phyloP scores from a whole-genome alignment of 352 stramenopile species.

The Phytophthora sp. region DNA sequence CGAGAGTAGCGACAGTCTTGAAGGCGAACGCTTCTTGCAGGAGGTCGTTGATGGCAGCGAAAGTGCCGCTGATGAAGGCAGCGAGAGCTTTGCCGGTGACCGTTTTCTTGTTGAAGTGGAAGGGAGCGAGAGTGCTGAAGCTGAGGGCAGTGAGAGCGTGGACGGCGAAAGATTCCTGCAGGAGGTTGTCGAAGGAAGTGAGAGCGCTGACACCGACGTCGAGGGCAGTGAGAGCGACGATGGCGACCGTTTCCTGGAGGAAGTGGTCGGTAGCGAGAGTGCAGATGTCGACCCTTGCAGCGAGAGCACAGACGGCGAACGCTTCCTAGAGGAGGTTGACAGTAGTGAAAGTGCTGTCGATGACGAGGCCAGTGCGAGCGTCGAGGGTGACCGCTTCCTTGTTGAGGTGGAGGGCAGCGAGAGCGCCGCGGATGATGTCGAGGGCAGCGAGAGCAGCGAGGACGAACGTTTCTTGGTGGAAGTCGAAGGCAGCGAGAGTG shows the following conservation, averaged over 20 bases:
- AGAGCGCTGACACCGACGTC: background rate
- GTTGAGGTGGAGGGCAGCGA: too few species aligned
- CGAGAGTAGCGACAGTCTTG: constrained; percentile 16
- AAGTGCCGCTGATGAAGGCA: background rate
- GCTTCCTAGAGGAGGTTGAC: too few species aligned
- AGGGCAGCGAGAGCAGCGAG: too few species aligned
- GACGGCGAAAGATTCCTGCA: background rate
- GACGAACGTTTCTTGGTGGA: background rate
- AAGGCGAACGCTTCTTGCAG: constrained; percentile 14
- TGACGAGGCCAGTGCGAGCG: too few species aligned
- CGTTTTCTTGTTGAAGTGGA: constrained; percentile 18
- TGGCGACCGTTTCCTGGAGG: background rate
- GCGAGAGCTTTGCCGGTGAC: background rate
- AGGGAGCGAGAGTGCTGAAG: constrained; percentile 14
- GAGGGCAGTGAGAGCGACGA: background rate
- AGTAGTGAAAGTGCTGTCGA: too few species aligned
- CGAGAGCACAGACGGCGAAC: background rate
- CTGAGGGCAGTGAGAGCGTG: background rate
- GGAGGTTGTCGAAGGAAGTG: constrained; percentile 1
- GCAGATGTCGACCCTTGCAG: background rate
- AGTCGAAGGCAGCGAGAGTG: constrained; percentile 2
- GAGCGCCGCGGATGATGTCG: too few species aligned
- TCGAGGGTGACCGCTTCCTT: too few species aligned
- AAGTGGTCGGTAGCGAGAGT: background rate
- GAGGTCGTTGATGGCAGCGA: constrained; percentile 15